A percentile compares a stretch with the other conserved stretches of the same genome.
These are phyloP conservation scores for Kodamaea plutei DNA, from an alignment of 1,139 yeast species.

Conservation along the genomic window DNA sequence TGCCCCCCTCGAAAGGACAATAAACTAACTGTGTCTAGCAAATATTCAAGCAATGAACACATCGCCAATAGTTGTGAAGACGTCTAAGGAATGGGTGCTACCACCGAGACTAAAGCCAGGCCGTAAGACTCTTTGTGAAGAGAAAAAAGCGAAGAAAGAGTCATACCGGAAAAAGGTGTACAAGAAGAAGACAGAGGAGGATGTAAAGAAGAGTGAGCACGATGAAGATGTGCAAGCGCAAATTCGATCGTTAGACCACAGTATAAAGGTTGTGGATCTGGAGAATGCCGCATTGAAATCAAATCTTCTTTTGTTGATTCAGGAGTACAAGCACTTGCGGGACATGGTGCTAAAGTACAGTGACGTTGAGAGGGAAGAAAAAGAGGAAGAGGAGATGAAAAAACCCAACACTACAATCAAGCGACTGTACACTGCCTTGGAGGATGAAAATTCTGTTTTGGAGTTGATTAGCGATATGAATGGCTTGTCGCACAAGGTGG, in stretches of 20 bases:
- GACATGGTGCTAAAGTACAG: constrained; percentile 27
- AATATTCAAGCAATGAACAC: neutral
- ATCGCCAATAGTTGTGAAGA: constrained; percentile 13
- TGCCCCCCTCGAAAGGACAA: too few species aligned
- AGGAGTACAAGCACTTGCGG: constrained; percentile 40
- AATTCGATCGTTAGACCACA: constrained; percentile 11
- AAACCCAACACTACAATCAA: constrained; percentile 26
- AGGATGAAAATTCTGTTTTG: constrained; percentile 13
- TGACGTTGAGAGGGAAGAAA: too few species aligned
- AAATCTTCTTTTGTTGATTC: constrained; percentile 35
- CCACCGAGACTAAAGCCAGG: constrained; percentile 25
- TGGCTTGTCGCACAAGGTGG: constrained; percentile 19
- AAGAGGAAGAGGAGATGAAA: constrained; percentile 9
- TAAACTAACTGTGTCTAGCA: too few species aligned
- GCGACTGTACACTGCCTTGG: constrained; percentile 19
- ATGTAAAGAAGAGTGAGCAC: neutral
- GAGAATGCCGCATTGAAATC: constrained; percentile 38
- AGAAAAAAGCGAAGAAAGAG: constrained; percentile 1
- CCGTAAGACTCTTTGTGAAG: constrained; percentile 15
- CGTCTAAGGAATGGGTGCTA: constrained; percentile 24
- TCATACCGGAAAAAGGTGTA: constrained; percentile 3
- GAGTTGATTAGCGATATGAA: constrained; percentile 27
- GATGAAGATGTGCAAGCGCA: neutral
- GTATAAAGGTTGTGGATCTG: constrained; percentile 27
- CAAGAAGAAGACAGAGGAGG: constrained; percentile 7